A percentile compares a stretch with the other conserved stretches of the same genome.
Evolutionary conservation across 179 eudicot genomes (phyloP).

Genomic region (Corrigiola litoralis): DNA sequence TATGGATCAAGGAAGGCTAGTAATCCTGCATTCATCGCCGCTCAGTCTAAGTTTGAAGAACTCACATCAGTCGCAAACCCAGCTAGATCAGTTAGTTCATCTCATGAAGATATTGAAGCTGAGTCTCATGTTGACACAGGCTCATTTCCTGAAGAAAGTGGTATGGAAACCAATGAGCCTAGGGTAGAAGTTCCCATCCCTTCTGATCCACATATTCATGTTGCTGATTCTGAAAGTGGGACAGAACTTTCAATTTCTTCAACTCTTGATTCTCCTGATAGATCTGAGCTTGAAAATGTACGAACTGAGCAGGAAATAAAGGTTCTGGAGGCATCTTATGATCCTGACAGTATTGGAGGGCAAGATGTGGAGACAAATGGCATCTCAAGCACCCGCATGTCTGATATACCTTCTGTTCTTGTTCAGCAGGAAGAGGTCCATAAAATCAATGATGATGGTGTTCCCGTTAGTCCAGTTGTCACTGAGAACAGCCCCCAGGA

Average conservation of each 20-base stretch:
- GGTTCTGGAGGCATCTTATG: conserved; percentile 20
- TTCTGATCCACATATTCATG: conserved; percentile 27
- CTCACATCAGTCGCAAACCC: conserved; percentile 38
- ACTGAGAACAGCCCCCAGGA: conserved; percentile 17
- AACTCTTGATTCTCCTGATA: conserved; percentile 82
- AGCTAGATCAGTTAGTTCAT: conserved; percentile 26
- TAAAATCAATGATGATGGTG: neutral
- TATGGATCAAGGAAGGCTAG: conserved; percentile 56
- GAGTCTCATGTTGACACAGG: conserved; percentile 32
- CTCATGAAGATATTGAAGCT: conserved; percentile 28
- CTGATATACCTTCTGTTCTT: neutral
- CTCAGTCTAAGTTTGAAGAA: conserved; percentile 66
- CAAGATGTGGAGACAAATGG: conserved; percentile 28
- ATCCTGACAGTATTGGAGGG: conserved; percentile 14
- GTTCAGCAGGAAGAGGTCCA: conserved; percentile 1
- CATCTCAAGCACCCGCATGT: neutral
- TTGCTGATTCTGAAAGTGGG: conserved; percentile 74
- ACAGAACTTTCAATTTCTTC: conserved; percentile 87
- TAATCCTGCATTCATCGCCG: conserved; percentile 65
- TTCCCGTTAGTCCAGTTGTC: conserved; percentile 6
- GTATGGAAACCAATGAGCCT: conserved; percentile 28
- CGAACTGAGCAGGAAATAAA: conserved; percentile 35
- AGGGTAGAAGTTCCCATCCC: conserved; percentile 28
- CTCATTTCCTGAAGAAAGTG: conserved; percentile 32
- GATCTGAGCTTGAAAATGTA: conserved; percentile 40